Base-by-base conservation (phyloP, 495 filamentous ascomycete genomes). In the Penicillium cosmopolitanum region DNA sequence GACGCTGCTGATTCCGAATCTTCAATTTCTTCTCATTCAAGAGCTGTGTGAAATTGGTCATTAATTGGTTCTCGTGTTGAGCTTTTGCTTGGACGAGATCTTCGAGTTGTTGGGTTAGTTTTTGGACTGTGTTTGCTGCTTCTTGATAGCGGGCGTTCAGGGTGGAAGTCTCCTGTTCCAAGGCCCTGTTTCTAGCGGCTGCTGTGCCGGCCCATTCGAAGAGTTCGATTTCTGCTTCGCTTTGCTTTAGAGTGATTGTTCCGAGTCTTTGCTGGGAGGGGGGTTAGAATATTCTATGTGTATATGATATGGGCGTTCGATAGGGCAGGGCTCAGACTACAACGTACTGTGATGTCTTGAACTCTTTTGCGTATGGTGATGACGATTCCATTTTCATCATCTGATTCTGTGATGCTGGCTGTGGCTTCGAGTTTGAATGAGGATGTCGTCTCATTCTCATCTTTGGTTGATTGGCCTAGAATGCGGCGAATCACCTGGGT, bases 1-100 rank as follows among this genome's bases (percentile, higher is more conserved):
- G 64, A 18, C 87, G 81, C 60, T 92, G 87, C 68, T 95, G 90
- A 60, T 94, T 88, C 31, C 91, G 78, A 21, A 96, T 94, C 73
- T 95, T 96, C n/a, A 90, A 77, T 72, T 96, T 96, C 74, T 96
- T 96, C 64, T 87, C 86, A 62, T 96, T 96, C 0, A 96, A 72
- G 2, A 96, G 71, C 18, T 82, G 78, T 35, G 81, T 81, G 55
- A 92, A 91, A 67, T 90, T 92, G 38, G 84, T 80, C 3, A 96
- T 73, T 5, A 96, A 70, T 52, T 87, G 83, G 16, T 82, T 78
- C 66, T 96, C 91, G 55, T 92, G 83, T 16, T 85, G 84, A 43
- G 73, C 75, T 62, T 92, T 92, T 11, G 87, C 77, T 38, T 74
- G 74, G n/a, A 84, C 77, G 28, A 93, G 80, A 35, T 91, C 86